phyloP scores from a whole-genome alignment of 2,329 filamentous ascomycete genomes.

The Aspergillus pseudotamarii region DNA sequence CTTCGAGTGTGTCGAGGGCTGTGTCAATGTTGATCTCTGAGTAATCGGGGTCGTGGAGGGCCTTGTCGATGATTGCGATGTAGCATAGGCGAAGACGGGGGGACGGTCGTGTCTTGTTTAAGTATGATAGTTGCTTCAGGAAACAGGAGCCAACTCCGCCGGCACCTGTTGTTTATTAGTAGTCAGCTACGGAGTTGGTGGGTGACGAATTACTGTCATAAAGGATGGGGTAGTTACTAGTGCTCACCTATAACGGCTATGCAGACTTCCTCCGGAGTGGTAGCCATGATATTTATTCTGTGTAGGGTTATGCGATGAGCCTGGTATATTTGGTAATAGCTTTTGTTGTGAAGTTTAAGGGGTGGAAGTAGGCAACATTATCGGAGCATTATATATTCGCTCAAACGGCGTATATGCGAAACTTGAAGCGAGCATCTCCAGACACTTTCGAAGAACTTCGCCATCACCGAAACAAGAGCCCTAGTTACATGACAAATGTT shows the following conservation, averaged over 20 bases:
- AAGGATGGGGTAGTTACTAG: not conserved
- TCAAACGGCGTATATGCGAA: no score
- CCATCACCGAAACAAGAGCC: not conserved
- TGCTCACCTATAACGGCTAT: not conserved
- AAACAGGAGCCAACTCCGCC: not conserved
- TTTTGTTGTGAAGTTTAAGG: no score
- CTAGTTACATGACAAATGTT: not conserved
- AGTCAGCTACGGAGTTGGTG: no score
- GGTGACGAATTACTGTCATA: no score
- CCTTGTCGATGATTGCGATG: not conserved
- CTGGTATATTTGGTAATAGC: not conserved
- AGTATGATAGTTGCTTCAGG: not conserved
- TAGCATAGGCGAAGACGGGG: not conserved
- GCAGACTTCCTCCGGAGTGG: not conserved
- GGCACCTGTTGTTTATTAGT: not conserved
- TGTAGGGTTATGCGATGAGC: not conserved
- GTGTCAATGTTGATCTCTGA: not conserved
- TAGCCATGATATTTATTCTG: not conserved
- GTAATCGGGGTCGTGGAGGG: not conserved
- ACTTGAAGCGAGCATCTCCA: not conserved
- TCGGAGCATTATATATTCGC: no score
- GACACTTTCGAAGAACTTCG: not conserved
- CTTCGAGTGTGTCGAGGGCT: not conserved
- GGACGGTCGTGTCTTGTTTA: not conserved
- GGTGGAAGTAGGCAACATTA: no score